Percentiles rank a stretch among this genome's conserved stretches.
phyloP scores from a whole-genome alignment of 495 filamentous ascomycete genomes.

The Acidomyces sp. region DNA sequence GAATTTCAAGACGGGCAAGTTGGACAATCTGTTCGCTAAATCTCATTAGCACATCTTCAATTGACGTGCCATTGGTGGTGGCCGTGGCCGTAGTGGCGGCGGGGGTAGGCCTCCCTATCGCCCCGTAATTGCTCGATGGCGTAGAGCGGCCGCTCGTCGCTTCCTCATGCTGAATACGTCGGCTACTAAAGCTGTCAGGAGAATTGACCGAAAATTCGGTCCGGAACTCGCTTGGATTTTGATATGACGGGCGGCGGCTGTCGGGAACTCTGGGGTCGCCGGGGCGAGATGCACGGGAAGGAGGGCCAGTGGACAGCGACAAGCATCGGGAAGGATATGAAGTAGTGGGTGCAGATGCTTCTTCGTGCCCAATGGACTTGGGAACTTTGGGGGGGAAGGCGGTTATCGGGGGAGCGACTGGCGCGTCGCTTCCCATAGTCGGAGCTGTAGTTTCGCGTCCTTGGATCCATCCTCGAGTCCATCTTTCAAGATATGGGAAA shows the following conservation, averaged over 20 bases:
- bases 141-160: conserved; percentile 6
- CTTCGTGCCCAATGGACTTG: no score
- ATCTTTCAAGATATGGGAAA: no score
- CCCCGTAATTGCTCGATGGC: neutral
- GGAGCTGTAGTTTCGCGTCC: no score
- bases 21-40: neutral
- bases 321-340: no score
- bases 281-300: no score
- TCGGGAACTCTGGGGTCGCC: no score
- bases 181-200: conserved; percentile 4
- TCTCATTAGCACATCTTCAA: neutral
- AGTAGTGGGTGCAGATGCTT: no score
- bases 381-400: no score
- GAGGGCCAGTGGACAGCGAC: no score
- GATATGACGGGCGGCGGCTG: neutral
- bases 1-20: neutral
- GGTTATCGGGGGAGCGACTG: no score
- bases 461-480: no score
- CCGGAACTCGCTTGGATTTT: neutral
- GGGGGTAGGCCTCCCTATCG: neutral
- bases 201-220: conserved; percentile 4
- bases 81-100: neutral
- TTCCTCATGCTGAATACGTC: conserved; percentile 5
- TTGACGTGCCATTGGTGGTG: neutral
- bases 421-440: no score